phyloP scores from a whole-genome alignment of 2,329 filamentous ascomycete genomes.

The Ascochyta lentis region DNA sequence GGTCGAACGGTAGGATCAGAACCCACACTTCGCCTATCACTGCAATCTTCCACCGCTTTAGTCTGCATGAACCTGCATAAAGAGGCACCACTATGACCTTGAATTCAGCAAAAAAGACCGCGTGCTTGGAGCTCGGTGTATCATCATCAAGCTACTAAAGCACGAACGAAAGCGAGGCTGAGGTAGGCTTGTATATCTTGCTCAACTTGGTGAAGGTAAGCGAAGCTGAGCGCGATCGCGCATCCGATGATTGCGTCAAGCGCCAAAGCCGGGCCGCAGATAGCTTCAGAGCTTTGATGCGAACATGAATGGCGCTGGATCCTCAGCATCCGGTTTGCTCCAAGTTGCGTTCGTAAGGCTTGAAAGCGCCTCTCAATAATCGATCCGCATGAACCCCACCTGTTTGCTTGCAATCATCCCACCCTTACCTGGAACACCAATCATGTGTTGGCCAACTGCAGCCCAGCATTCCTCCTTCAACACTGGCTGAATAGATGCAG shows the following conservation, averaged over 20 bases:
- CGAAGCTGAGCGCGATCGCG: background rate
- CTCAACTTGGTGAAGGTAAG: background rate
- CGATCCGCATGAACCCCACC: background rate
- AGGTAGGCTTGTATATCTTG: background rate
- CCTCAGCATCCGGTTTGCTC: background rate
- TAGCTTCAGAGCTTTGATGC: background rate
- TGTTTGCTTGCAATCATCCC: background rate
- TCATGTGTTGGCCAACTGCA: background rate
- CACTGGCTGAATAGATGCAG: background rate
- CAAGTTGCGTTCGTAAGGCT: background rate
- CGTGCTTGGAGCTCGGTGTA: background rate
- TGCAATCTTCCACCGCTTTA: background rate
- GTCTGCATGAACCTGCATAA: background rate
- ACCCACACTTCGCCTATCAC: too few species aligned
- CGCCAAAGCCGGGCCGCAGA: background rate
- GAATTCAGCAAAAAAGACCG: background rate
- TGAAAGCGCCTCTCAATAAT: background rate
- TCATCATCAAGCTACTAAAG: background rate
- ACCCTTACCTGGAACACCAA: background rate
- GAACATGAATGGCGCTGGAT: background rate
- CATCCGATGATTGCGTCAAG: background rate
- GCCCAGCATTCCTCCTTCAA: background rate
- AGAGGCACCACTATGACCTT: too few species aligned
- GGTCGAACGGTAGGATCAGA: too few species aligned
- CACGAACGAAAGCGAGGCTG: background rate